phyloP scores from a whole-genome alignment of 306 rosid species.

The Trichosanthes cucumerina region DNA sequence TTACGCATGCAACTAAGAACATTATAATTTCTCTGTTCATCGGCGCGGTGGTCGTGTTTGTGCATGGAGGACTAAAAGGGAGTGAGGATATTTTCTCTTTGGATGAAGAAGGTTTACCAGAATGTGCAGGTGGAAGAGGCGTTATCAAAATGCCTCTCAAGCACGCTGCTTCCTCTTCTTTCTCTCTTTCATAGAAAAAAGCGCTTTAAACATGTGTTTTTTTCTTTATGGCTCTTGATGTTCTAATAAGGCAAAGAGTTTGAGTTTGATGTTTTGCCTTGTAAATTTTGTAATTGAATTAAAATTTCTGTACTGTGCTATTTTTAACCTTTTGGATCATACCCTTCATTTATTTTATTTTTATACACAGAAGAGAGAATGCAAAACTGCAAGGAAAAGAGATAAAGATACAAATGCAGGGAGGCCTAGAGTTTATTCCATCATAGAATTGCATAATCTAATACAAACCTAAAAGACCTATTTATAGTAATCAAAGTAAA shows the following conservation, averaged over 20 bases:
- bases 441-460: too few species aligned
- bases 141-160: conserved; percentile 41
- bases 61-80: conserved; percentile 41
- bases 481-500: too few species aligned
- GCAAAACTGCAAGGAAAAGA: too few species aligned
- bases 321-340: neutral
- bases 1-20: conserved; percentile 34
- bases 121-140: conserved; percentile 13
- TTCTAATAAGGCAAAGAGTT: neutral
- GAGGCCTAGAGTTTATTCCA: too few species aligned
- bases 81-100: conserved; percentile 36
- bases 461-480: too few species aligned
- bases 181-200: conserved; percentile 17
- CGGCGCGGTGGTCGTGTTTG: conserved; percentile 23
- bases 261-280: neutral
- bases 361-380: too few species aligned
- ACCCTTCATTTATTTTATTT: neutral
- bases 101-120: conserved; percentile 29
- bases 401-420: too few species aligned
- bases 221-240: neutral
- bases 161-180: conserved; percentile 60
- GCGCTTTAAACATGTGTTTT: neutral
- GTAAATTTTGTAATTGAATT: neutral
- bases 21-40: conserved; percentile 25
- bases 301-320: neutral